phyloP scores from a whole-genome alignment of 1,139 yeast species.

The Yamadazyma friedrichii region DNA sequence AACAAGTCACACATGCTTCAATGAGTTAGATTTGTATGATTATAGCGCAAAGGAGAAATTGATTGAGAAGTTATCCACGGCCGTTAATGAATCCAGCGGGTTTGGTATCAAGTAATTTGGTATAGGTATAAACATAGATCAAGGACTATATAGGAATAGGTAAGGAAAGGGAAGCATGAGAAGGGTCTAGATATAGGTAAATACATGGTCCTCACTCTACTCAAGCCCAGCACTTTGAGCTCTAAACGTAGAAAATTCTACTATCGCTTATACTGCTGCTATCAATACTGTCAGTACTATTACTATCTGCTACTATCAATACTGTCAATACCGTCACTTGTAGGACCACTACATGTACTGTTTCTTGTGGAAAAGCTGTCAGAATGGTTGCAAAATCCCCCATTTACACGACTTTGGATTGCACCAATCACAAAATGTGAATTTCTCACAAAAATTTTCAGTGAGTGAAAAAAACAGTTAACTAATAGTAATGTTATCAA shows the following conservation, averaged over 20 bases:
- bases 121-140: not conserved
- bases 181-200: not conserved
- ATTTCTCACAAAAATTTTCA: slow-evolving; percentile 9
- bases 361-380: no score
- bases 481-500: slow-evolving; percentile 8
- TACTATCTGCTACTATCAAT: no score
- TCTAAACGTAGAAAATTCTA: no score
- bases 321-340: no score
- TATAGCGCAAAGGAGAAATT: slow-evolving; percentile 57
- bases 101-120: slow-evolving; percentile 63
- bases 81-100: slow-evolving; percentile 79
- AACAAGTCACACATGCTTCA: slow-evolving; percentile 90
- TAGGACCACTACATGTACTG: no score
- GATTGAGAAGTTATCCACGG: slow-evolving; percentile 54
- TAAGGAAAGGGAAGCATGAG: not conserved
- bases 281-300: no score
- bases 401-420: not conserved
- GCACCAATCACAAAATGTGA: slow-evolving; percentile 8
- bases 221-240: no score
- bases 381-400: not conserved
- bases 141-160: not conserved
- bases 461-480: slow-evolving; percentile 1
- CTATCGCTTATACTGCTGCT: no score
- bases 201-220: no score
- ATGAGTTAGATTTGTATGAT: slow-evolving; percentile 75